These are phyloP conservation scores for Backusella psychrophila DNA, from an alignment of 192 early-diverging fungal species.

Conservation along the genomic window DNA sequence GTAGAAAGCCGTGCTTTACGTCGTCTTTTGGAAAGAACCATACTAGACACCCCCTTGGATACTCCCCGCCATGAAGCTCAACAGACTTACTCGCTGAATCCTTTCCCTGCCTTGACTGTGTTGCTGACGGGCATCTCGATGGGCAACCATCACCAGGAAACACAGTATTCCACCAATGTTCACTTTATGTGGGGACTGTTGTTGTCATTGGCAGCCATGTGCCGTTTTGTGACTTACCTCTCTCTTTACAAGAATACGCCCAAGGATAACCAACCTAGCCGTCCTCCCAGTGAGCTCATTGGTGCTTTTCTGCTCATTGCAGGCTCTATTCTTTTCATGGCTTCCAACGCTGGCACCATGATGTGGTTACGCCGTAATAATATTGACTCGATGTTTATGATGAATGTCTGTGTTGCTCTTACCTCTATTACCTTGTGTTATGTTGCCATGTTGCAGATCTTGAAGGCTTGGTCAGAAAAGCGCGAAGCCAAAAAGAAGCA, in stretches of 20 bases:
- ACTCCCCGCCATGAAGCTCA: background rate
- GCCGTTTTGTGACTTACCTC: slow-evolving; percentile 33
- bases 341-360: slow-evolving; percentile 37
- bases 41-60: background rate
- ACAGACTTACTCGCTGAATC: slow-evolving; percentile 31
- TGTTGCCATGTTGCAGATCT: slow-evolving; percentile 22
- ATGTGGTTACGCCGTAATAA: slow-evolving; percentile 26
- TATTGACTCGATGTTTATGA: slow-evolving; percentile 37
- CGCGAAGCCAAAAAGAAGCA: slow-evolving; percentile 26
- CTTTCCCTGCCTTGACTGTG: slow-evolving; percentile 34
- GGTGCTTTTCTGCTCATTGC: slow-evolving; percentile 32
- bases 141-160: slow-evolving; percentile 40
- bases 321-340: slow-evolving; percentile 37
- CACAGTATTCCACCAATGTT: slow-evolving; percentile 28
- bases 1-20: slow-evolving; percentile 31
- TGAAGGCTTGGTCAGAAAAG: slow-evolving; percentile 34
- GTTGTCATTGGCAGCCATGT: slow-evolving; percentile 23
- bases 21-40: slow-evolving; percentile 12
- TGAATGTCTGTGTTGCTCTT: slow-evolving; percentile 36
- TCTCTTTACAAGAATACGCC: slow-evolving; percentile 21
- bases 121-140: slow-evolving; percentile 37
- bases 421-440: slow-evolving; percentile 30
- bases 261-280: background rate
- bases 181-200: slow-evolving; percentile 37
- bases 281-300: slow-evolving; percentile 30